phyloP scores from a whole-genome alignment of 805 yeast genomes.

The Pichia insulana region DNA sequence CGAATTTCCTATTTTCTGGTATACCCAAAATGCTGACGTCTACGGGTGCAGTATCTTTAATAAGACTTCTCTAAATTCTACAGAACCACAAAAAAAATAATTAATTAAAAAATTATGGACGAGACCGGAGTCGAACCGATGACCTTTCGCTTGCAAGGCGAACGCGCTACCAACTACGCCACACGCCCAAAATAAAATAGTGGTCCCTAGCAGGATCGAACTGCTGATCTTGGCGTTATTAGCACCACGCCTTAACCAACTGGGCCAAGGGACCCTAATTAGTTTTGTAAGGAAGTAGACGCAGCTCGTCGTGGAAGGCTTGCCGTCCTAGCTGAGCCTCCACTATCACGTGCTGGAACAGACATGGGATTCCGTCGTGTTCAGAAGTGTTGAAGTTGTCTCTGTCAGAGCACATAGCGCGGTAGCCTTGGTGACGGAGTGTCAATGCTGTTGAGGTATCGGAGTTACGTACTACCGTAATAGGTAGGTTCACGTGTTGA shows the following conservation, averaged over 20 bases:
- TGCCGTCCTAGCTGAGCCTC: too few species aligned
- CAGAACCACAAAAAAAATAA: conserved; percentile 7
- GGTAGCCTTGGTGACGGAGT: too few species aligned
- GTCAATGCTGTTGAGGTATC: too few species aligned
- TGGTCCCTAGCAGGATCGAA: conserved; percentile 84
- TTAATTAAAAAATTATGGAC: conserved; percentile 40
- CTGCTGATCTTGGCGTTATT: conserved; percentile 61
- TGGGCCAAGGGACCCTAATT: conserved; percentile 38
- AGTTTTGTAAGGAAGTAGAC: too few species aligned
- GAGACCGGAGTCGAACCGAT: conserved; percentile 73
- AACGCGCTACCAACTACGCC: conserved; percentile 78
- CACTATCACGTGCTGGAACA: too few species aligned
- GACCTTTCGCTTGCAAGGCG: conserved; percentile 76
- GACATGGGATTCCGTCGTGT: too few species aligned
- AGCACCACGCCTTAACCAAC: conserved; percentile 39
- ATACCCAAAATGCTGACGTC: too few species aligned
- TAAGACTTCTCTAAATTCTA: neutral
- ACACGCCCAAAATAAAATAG: conserved; percentile 44
- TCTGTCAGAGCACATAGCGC: too few species aligned
- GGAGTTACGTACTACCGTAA: too few species aligned
- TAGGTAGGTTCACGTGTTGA: too few species aligned
- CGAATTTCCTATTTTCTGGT: conserved; percentile 10
- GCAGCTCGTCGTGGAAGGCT: too few species aligned
- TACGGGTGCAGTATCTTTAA: neutral
- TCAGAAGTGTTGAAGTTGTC: too few species aligned